Evolutionary conservation across 164 flowering plant species (phyloP).

Genomic region (Magnolia officinalis): DNA sequence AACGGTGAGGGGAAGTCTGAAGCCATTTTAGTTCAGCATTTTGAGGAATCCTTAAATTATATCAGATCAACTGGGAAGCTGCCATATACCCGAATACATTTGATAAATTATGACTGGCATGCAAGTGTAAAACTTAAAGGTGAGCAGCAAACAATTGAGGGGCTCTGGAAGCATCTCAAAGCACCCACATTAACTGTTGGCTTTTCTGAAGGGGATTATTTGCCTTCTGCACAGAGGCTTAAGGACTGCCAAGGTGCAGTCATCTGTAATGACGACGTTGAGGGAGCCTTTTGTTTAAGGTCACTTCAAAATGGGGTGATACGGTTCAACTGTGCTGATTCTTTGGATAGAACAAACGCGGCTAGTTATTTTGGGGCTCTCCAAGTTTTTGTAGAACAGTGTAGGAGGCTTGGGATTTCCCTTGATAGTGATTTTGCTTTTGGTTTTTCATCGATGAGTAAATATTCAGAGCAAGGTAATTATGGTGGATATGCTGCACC

Average conservation of each 20-base stretch:
- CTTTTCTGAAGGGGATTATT: slow-evolving; percentile 86
- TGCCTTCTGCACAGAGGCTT: slow-evolving; percentile 59
- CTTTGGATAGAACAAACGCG: slow-evolving; percentile 98
- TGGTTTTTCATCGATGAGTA: slow-evolving; percentile 53
- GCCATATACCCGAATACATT: slow-evolving; percentile 62
- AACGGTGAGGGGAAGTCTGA: slow-evolving; percentile 94
- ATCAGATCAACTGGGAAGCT: slow-evolving; percentile 66
- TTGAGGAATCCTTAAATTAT: slow-evolving; percentile 78
- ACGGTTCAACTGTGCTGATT: slow-evolving; percentile 97
- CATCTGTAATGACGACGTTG: slow-evolving; percentile 54
- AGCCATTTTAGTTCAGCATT: slow-evolving; percentile 84
- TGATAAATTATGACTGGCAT: slow-evolving; percentile 98
- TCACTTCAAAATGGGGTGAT: slow-evolving; percentile 92
- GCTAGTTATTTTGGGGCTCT: slow-evolving; percentile 96
- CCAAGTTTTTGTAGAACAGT: slow-evolving; percentile 95
- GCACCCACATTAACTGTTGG: slow-evolving; percentile 69
- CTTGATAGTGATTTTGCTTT: slow-evolving; percentile 66
- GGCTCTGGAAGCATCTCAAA: slow-evolving; percentile 82
- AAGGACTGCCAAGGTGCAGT: slow-evolving; percentile 82
- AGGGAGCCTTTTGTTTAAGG: slow-evolving; percentile 90
- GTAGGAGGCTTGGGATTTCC: slow-evolving; percentile 79
- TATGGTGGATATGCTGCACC: slow-evolving; percentile 81
- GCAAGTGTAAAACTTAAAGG: slow-evolving; percentile 78
- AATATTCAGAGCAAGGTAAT: slow-evolving; percentile 16
- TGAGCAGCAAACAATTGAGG: slow-evolving; percentile 95